Evolutionary conservation across 306 rosid genomes (phyloP).

Genomic region (Trifolium fragiferum): DNA sequence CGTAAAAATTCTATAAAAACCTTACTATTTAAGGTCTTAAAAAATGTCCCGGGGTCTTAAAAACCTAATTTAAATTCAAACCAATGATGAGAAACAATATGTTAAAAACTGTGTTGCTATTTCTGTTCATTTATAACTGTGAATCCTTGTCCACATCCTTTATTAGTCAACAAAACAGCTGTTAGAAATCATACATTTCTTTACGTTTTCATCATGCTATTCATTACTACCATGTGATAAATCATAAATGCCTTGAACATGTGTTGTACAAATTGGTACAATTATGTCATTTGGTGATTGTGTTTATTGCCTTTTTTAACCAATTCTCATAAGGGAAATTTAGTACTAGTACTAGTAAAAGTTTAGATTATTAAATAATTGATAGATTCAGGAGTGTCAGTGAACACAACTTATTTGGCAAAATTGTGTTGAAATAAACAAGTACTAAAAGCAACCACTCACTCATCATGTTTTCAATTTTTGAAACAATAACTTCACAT

Average conservation of each 20-base stretch:
- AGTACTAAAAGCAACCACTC: not conserved
- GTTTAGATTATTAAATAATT: not conserved
- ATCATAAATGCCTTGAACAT: constrained; percentile 2
- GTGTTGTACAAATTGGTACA: not conserved
- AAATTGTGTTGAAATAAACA: constrained; percentile 5
- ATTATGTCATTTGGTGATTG: not conserved
- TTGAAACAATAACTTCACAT: not conserved
- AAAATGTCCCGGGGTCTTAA: too few species aligned
- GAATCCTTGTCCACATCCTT: not conserved
- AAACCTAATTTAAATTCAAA: too few species aligned
- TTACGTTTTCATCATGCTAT: not conserved
- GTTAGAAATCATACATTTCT: not conserved
- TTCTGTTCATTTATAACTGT: not conserved
- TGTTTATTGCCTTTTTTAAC: not conserved
- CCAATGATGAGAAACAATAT: not conserved
- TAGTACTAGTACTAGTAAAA: not conserved
- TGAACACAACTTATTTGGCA: not conserved
- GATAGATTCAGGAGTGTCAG: not conserved
- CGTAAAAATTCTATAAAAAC: too few species aligned
- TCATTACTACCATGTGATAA: not conserved
- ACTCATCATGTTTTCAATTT: too few species aligned
- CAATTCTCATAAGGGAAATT: not conserved
- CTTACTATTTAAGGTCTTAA: too few species aligned
- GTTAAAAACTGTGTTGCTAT: not conserved
- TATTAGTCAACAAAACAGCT: constrained; percentile 5